These are phyloP conservation scores for Fraxinus greggii DNA, from an alignment of 305 asterid species.

Conservation along the genomic window DNA sequence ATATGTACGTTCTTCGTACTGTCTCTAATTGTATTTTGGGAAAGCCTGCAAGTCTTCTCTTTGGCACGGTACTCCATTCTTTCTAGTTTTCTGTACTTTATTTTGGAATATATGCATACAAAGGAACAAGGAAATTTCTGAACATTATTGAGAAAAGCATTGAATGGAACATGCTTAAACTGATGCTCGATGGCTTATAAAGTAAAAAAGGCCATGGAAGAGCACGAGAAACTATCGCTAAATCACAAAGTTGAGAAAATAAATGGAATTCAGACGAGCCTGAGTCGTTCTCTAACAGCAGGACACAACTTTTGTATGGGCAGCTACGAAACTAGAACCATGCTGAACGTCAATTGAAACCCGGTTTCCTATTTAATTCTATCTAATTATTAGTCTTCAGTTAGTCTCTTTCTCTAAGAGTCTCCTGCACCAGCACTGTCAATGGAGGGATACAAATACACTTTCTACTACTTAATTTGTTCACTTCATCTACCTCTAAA, in stretches of 20 bases:
- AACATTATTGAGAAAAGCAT: not conserved
- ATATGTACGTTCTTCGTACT: not conserved
- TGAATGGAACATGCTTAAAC: not conserved
- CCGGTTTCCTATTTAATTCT: not conserved
- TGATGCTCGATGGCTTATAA: not conserved
- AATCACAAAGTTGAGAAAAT: not conserved
- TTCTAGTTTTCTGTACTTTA: not conserved
- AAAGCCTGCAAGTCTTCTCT: not conserved
- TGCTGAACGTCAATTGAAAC: not conserved
- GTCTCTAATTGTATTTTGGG: not conserved
- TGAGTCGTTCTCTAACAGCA: not conserved
- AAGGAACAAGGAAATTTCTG: not conserved
- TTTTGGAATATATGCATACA: not conserved
- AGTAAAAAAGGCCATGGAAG: not conserved
- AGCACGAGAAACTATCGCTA: not conserved
- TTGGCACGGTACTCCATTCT: not conserved
- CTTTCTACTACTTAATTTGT: not conserved
- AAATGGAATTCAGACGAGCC: not conserved
- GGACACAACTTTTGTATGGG: not conserved
- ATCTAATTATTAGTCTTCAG: not conserved
- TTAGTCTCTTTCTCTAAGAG: not conserved
- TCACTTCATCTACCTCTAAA: not conserved
- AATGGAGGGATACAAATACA: not conserved
- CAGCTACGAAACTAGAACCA: not conserved
- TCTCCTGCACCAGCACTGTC: not conserved